These are phyloP conservation scores for Colletotrichum phormii DNA, from an alignment of 2,329 filamentous ascomycete species.

Conservation along the genomic window DNA sequence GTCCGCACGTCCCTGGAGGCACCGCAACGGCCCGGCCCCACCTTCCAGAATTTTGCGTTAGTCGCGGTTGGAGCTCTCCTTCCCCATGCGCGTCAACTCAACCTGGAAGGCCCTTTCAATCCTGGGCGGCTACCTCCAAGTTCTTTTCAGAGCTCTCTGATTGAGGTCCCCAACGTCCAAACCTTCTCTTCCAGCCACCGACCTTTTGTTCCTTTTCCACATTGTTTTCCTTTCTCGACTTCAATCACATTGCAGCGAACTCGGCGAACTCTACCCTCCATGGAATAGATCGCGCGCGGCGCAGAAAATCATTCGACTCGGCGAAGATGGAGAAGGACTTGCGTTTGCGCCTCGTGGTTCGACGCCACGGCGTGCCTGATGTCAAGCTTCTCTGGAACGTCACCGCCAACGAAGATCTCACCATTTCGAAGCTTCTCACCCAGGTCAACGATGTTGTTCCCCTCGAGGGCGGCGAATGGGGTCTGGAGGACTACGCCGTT, in stretches of 20 bases:
- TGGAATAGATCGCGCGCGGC: neutral
- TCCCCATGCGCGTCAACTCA: slow-evolving; percentile 16
- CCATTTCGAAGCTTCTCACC: slow-evolving; percentile 80
- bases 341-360: slow-evolving; percentile 79
- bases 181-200: neutral
- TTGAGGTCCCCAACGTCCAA: neutral
- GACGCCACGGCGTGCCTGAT: slow-evolving; percentile 79
- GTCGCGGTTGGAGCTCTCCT: slow-evolving; percentile 30
- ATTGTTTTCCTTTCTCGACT: neutral
- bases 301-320: neutral
- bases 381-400: slow-evolving; percentile 79
- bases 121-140: neutral
- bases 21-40: slow-evolving; percentile 23
- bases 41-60: slow-evolving; percentile 33
- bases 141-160: neutral
- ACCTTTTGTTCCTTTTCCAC: neutral
- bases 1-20: neutral
- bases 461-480: slow-evolving; percentile 85
- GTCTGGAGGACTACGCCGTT: slow-evolving; percentile 89
- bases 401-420: slow-evolving; percentile 67
- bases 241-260: neutral
- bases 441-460: slow-evolving; percentile 84
- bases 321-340: slow-evolving; percentile 55
- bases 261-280: neutral
- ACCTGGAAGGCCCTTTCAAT: neutral